Percentiles rank a stretch among this genome's conserved stretches.
These are phyloP conservation scores for Fusarium pininemorale DNA, from an alignment of 2,329 filamentous ascomycete genomes.

Conservation along the genomic window DNA sequence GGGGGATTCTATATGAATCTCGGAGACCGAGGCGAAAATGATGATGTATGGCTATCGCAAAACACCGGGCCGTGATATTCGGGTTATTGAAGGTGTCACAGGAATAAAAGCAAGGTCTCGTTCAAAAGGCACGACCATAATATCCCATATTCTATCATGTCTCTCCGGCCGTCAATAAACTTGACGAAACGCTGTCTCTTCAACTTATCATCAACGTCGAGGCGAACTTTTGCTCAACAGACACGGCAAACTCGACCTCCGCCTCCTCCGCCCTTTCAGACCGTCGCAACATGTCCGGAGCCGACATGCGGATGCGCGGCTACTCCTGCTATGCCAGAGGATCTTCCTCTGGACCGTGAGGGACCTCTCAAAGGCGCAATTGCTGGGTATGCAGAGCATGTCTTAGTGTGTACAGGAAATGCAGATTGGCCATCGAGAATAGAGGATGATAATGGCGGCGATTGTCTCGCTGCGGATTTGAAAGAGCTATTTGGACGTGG, in stretches of 20 bases:
- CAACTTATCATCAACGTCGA: conserved; percentile 3
- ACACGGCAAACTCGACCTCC: conserved; percentile 25
- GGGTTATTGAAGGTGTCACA: neutral
- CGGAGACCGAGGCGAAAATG: conserved; percentile 36
- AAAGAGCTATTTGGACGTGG: conserved; percentile 74
- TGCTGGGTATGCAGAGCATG: conserved; percentile 80
- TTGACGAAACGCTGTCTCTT: conserved; percentile 20
- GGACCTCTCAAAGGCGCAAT: conserved; percentile 79
- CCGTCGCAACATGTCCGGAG: conserved; percentile 70
- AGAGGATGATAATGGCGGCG: conserved; percentile 77
- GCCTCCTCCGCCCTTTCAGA: conserved; percentile 51
- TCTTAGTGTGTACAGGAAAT: conserved; percentile 83
- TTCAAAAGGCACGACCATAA: neutral
- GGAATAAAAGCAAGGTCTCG: neutral
- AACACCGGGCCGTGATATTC: conserved; percentile 27
- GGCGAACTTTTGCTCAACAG: conserved; percentile 28
- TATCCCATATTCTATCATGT: conserved; percentile 16
- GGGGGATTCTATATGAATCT: conserved; percentile 24
- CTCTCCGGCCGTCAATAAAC: conserved; percentile 21
- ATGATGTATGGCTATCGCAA: conserved; percentile 25
- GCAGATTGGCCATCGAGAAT: conserved; percentile 85
- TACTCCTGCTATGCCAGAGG: conserved; percentile 69
- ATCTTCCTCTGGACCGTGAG: conserved; percentile 78
- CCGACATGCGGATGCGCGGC: conserved; percentile 80
- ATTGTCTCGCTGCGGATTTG: conserved; percentile 75